Base-by-base conservation (phyloP, 805 yeast genomes). In the Lachancea thermotolerans region DNA sequence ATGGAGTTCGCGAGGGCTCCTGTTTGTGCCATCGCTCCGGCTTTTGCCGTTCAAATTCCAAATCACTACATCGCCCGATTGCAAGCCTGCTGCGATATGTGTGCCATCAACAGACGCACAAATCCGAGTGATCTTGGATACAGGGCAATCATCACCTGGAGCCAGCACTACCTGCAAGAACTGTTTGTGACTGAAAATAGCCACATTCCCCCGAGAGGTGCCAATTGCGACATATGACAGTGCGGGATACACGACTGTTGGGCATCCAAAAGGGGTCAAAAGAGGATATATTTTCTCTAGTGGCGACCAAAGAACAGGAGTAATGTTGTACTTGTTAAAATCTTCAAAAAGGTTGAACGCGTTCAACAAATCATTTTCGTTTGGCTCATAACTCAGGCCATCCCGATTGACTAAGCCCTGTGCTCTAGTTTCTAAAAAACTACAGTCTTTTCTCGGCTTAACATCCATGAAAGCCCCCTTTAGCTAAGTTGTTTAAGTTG, bases 141-240 rank as follows among this genome's bases (percentile, higher is more conserved):
- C 59, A 11, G 59, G 25, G 25, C 47, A 40, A 29, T 48, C 42
- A 14, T 42, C 38, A 12, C 50, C 49, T 6, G 65, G 64, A 1
- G 55, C 42, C 25, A 65, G 45, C 7, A 72, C 70, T 36, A 65
- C 64, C 11, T 73, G 66, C 3, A 85, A 57, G 28, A 67, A 69
- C 59, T 90, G 96, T 37, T 74, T 74, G 49, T 80, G 82, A 54
- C 81, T 83, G 60, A 86, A 89, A 4, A 84, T 69, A 4, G 85
- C 61, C 0, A 87, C 67, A 32, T 61, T 66, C 1, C 95, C 95
- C 41, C 74, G 75, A 0, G 74, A 55, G 0, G 96, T 89, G 2
- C 95, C 96, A 7, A 89, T 54, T 0, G 78, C 78, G 7, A 83
- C 67, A 43, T 54, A 63, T 29, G 72, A 54, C 30, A 69, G 73